These are phyloP conservation scores for Westerdykella ornata DNA, from an alignment of 2,329 filamentous ascomycete species.

Conservation along the genomic window DNA sequence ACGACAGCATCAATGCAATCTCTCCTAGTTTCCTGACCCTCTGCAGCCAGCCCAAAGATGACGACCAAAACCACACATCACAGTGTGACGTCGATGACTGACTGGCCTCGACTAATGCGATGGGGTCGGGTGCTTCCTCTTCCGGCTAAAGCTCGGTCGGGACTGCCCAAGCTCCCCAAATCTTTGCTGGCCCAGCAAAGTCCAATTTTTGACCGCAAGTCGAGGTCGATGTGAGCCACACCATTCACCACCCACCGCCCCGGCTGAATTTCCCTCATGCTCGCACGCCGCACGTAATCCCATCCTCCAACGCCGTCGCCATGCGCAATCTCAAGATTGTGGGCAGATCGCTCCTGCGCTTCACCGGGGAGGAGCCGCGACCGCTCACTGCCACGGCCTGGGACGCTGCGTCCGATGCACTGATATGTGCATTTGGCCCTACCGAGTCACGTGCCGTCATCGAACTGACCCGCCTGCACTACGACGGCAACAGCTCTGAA, in stretches of 20 bases:
- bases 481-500: conserved; percentile 39
- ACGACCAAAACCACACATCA: not conserved
- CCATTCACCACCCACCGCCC: not conserved
- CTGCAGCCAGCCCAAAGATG: too few species aligned
- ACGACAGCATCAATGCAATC: conserved; percentile 33
- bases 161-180: conserved; percentile 5
- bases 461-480: conserved; percentile 56
- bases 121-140: conserved; percentile 1
- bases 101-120: conserved; percentile 1
- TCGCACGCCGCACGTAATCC: too few species aligned
- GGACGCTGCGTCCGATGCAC: conserved; percentile 70
- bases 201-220: too few species aligned
- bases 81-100: conserved; percentile 2
- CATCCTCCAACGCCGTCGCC: conserved; percentile 1
- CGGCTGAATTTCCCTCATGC: not conserved
- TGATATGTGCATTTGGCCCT: conserved; percentile 81
- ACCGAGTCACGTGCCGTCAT: conserved; percentile 62
- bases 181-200: not conserved
- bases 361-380: conserved; percentile 47
- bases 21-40: conserved; percentile 9
- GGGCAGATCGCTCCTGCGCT: conserved; percentile 58
- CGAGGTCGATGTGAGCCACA: too few species aligned
- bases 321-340: conserved; percentile 90
- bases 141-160: conserved; percentile 27
- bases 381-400: conserved; percentile 72